Evolutionary conservation across 1,139 yeast species (phyloP), one percentile per base, ranked within the genome.

Genomic region (Schwanniomyces etchellsii): DNA sequence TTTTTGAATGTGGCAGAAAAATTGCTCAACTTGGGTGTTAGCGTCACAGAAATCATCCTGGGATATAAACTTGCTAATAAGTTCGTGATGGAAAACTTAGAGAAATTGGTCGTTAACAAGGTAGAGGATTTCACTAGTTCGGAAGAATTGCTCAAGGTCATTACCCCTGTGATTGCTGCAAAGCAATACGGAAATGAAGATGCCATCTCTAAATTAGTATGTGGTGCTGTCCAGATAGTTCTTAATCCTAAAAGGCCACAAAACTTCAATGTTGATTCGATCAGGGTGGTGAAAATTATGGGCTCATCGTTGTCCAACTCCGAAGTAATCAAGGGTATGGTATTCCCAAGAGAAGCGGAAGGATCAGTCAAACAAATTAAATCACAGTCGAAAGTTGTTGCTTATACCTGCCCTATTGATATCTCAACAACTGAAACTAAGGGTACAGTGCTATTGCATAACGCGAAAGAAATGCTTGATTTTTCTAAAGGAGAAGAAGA

Each of bases 401-500:
- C 88, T 3, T 93, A 73, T 62, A 86, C 96, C 10, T 81, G 95
- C 56, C 96, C 97, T 18, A 77, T 91, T 38, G 98, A 91, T 59
- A 86, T 85, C 41, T 81, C 96, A 14, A 81, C 88, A 37, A 89
- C 98, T 12, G 98, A 91, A 65, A 89, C 97, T 15, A 89, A 91
- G 62, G 97, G 98, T 30, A 93, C 98, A 7, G 98, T 91, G 27
- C 68, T 91, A 47, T 70, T 91, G 44, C 96, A 89, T 61, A 89
- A 86, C 52, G 98, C 98, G 7, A 75, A 89, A 57, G 98, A 91
- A 60, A 89, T 91, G 96, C 71, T 91, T 44, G 93, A 88, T 52
- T 91, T 91, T 60, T 77, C 95, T 40, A 85, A 83, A 64, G 98
- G 96, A 43, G 98, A 91, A 62, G 98, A 91, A 62, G 81, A 80